Evolutionary conservation across 345 rosid genomes (phyloP).

Genomic region (Syzygium oleosum): DNA sequence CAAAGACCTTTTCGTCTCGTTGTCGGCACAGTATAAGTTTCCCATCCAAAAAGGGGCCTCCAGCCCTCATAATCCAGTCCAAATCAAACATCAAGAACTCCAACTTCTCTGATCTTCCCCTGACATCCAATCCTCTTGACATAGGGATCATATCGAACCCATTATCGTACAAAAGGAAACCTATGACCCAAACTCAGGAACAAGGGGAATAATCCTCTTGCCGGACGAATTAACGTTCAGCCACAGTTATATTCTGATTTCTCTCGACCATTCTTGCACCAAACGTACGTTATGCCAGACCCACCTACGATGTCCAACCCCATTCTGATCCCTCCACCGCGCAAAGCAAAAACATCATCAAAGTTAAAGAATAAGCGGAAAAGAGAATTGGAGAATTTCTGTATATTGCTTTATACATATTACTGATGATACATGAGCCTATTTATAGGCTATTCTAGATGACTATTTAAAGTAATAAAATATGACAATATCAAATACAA

Average conservation of each 20-base stretch:
- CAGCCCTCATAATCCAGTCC: conserved; percentile 67
- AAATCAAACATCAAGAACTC: conserved; percentile 94
- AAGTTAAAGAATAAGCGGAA: too few species aligned
- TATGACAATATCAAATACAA: too few species aligned
- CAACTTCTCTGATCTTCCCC: conserved; percentile 54
- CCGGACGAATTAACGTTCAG: conserved; percentile 75
- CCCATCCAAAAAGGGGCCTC: conserved; percentile 88
- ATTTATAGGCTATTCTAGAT: too few species aligned
- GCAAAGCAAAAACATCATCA: conserved; percentile 68
- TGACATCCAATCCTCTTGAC: conserved; percentile 60
- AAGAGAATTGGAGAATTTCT: too few species aligned
- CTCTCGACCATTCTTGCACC: conserved; percentile 93
- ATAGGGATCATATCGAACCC: conserved; percentile 69
- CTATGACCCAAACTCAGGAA: conserved; percentile 79
- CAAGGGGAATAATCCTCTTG: conserved; percentile 81
- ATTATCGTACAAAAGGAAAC: conserved; percentile 75
- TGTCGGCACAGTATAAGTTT: conserved; percentile 52
- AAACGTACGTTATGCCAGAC: conserved; percentile 44
- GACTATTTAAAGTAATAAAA: too few species aligned
- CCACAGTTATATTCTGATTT: conserved; percentile 47
- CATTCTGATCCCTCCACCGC: conserved; percentile 56
- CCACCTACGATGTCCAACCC: conserved; percentile 90
- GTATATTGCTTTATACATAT: too few species aligned
- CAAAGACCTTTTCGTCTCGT: conserved; percentile 38
- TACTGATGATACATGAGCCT: too few species aligned